A percentile compares a stretch with the other conserved stretches of the same genome.
Evolutionary conservation across 2,329 filamentous ascomycete genomes (phyloP).

Genomic region (Sodiomyces alkalinus): DNA sequence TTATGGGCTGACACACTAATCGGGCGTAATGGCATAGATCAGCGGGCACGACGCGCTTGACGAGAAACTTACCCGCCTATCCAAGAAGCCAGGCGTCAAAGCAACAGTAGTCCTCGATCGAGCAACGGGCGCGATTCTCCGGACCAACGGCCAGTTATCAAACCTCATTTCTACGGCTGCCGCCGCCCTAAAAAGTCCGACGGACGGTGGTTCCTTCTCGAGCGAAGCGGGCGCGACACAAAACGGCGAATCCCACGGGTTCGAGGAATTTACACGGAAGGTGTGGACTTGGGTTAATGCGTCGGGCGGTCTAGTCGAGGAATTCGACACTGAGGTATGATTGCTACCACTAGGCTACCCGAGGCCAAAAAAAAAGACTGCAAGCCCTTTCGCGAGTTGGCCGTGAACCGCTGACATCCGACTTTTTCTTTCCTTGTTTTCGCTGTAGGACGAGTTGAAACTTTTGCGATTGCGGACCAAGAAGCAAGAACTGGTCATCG

Average conservation of each 20-base stretch:
- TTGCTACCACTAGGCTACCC: too few relatives aligned
- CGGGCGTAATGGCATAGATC: too few relatives aligned
- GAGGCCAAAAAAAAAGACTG: too few relatives aligned
- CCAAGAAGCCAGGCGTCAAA: slow-evolving; percentile 66
- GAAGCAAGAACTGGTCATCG: slow-evolving; percentile 72
- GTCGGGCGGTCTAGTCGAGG: slow-evolving; percentile 54
- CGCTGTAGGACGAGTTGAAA: slow-evolving; percentile 57
- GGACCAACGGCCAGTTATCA: slow-evolving; percentile 54
- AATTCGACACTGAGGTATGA: slow-evolving; percentile 53
- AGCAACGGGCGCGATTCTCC: slow-evolving; percentile 56
- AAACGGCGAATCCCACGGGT: slow-evolving; percentile 37
- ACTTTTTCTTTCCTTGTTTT: too few relatives aligned
- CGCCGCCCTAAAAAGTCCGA: slow-evolving; percentile 1
- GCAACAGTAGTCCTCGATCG: slow-evolving; percentile 64
- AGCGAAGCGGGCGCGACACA: slow-evolving; percentile 26
- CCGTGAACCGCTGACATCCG: too few relatives aligned
- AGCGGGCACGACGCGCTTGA: slow-evolving; percentile 45
- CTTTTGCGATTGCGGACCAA: slow-evolving; percentile 65
- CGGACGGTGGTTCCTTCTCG: slow-evolving; percentile 21
- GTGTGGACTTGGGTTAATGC: slow-evolving; percentile 62
- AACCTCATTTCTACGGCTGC: slow-evolving; percentile 32
- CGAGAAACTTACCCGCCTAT: slow-evolving; percentile 51
- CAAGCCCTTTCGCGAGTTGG: too few relatives aligned
- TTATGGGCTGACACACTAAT: slow-evolving; percentile 8
- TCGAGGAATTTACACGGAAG: slow-evolving; percentile 59